Conservation (phyloP, 805 yeast genomes). For the Kockiozyma suomiensis region DNA sequence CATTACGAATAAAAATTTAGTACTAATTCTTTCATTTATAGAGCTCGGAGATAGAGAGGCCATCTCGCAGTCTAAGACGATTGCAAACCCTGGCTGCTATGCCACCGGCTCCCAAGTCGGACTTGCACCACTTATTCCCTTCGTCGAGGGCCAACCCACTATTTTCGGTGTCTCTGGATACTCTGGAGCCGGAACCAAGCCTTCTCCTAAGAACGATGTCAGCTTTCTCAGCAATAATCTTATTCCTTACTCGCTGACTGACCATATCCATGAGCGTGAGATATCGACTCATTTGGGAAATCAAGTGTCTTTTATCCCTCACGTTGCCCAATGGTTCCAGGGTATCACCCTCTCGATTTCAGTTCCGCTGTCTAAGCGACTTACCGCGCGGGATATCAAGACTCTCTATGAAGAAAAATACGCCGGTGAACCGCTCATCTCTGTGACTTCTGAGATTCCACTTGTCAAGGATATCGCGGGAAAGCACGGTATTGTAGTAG, state of each 20-base stretch:
- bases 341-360: conserved; percentile 93
- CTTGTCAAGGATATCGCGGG: conserved; percentile 88
- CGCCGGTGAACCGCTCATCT: conserved; percentile 80
- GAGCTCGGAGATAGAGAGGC: conserved; percentile 73
- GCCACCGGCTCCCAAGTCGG: conserved; percentile 98
- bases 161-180: conserved; percentile 97
- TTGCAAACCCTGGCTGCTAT: conserved; percentile 97
- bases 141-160: conserved; percentile 70
- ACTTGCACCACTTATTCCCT: conserved; percentile 75
- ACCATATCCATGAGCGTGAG: conserved; percentile 95
- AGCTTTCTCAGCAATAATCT: conserved; percentile 74
- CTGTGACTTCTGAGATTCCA: conserved; percentile 90
- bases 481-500: conserved; percentile 89
- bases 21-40: not conserved
- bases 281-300: conserved; percentile 77
- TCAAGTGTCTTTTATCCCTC: conserved; percentile 89
- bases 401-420: conserved; percentile 85
- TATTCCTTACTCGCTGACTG: conserved; percentile 93
- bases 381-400: conserved; percentile 81
- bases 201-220: conserved; percentile 91
- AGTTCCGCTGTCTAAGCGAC: conserved; percentile 68
- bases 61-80: conserved; percentile 73
- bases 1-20: too few relatives aligned
- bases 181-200: conserved; percentile 99
- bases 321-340: conserved; percentile 97